phyloP scores from a whole-genome alignment of 257 asterid genomes.

The Nicotiana tabacum region DNA sequence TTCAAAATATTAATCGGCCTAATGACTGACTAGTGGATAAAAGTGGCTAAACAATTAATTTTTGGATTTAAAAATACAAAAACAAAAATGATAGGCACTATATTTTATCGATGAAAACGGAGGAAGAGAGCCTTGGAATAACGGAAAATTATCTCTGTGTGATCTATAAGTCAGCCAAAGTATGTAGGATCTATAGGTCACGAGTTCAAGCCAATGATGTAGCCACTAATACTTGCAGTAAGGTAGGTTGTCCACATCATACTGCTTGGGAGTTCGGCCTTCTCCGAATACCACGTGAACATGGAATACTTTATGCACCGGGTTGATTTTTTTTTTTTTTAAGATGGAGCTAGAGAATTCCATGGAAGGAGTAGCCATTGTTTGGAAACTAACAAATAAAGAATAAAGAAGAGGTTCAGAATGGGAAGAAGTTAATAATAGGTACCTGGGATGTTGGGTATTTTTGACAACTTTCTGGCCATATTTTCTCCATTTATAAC shows the following conservation, averaged over 20 bases:
- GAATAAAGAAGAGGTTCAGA: not conserved
- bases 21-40: not conserved
- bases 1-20: not conserved
- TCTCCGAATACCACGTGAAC: no score
- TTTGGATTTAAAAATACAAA: not conserved
- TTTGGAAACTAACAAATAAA: not conserved
- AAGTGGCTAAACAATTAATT: not conserved
- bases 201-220: rapidly evolving
- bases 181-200: no score
- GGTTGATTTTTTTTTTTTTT: no score
- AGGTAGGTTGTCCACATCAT: no score
- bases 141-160: no score
- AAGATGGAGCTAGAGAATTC: no score
- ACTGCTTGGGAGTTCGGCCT: no score
- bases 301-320: no score
- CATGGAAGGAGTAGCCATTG: not conserved
- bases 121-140: not conserved
- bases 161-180: no score
- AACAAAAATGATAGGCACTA: not conserved
- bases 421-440: not conserved
- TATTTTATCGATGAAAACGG: not conserved
- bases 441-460: slow-evolving; percentile 91
- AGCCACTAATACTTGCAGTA: no score
- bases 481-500: slow-evolving; percentile 95
- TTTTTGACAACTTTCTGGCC: slow-evolving; percentile 96